phyloP scores from a whole-genome alignment of 208 protist species.

The Trypanosoma congolense region DNA sequence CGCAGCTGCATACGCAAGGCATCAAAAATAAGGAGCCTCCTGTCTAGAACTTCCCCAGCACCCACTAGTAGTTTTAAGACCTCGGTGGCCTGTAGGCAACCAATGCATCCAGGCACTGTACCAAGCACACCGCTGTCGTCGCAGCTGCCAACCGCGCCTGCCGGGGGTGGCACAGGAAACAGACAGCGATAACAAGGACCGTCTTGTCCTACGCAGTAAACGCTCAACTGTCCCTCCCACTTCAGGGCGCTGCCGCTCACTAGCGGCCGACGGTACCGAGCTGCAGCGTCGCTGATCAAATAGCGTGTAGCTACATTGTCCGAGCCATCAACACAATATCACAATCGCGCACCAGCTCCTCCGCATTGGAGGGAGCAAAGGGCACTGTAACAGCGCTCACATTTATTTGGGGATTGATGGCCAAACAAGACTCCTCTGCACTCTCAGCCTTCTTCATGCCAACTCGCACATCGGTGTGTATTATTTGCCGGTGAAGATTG shows the following conservation, averaged over 20 bases:
- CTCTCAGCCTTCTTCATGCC: constrained; percentile 84
- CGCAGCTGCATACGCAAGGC: constrained; percentile 56
- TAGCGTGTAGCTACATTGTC: constrained; percentile 94
- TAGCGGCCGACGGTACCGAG: constrained; percentile 71
- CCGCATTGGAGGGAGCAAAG: constrained; percentile 69
- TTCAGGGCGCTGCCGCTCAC: constrained; percentile 93
- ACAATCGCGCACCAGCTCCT: constrained; percentile 49
- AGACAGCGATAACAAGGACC: constrained; percentile 93
- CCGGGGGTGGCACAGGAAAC: constrained; percentile 84
- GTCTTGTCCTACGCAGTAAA: constrained; percentile 57
- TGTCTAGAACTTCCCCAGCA: constrained; percentile 56
- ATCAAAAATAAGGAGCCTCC: constrained; percentile 86
- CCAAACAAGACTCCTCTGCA: constrained; percentile 52
- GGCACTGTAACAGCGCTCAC: constrained; percentile 33
- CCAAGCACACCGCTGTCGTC: constrained; percentile 91
- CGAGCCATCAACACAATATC: constrained; percentile 92
- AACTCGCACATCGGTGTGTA: constrained; percentile 64
- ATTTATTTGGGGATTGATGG: constrained; percentile 48
- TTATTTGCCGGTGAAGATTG: constrained; percentile 94
- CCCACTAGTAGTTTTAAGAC: constrained; percentile 80
- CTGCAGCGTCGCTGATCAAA: constrained; percentile 93
- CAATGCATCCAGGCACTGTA: constrained; percentile 91
- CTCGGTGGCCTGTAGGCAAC: constrained; percentile 92
- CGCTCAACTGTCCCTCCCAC: constrained; percentile 93
- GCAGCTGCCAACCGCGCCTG: constrained; percentile 83